These are phyloP conservation scores for Polychytrium aggregatum DNA, from an alignment of 192 early-diverging fungal species.

Conservation along the genomic window DNA sequence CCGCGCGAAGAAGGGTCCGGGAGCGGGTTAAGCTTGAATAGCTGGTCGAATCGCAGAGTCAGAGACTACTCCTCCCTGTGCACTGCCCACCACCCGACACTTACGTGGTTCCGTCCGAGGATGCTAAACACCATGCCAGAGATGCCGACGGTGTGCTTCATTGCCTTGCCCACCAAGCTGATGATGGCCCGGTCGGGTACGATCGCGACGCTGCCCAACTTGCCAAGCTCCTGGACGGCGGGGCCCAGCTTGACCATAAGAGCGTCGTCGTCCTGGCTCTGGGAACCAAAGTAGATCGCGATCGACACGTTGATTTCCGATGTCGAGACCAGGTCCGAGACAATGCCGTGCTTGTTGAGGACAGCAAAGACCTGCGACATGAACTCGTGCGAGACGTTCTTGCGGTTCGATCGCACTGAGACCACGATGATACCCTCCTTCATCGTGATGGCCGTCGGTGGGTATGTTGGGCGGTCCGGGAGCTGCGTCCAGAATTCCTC, in stretches of 20 bases:
- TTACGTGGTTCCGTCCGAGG: constrained; percentile 68
- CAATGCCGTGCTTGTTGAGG: constrained; percentile 77
- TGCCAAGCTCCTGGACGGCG: constrained; percentile 67
- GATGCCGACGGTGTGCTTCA: constrained; percentile 96
- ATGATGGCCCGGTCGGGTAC: constrained; percentile 87
- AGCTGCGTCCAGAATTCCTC: too few relatives aligned
- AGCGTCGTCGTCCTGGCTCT: too few relatives aligned
- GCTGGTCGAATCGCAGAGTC: too few relatives aligned
- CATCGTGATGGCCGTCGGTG: constrained; percentile 95
- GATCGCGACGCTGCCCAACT: constrained; percentile 73
- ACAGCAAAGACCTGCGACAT: constrained; percentile 90
- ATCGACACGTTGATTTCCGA: constrained; percentile 80
- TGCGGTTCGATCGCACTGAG: constrained; percentile 95
- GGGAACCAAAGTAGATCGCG: constrained; percentile 39
- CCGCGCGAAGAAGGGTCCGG: too few relatives aligned
- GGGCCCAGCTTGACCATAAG: constrained; percentile 51
- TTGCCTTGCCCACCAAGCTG: constrained; percentile 88
- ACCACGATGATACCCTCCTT: constrained; percentile 95
- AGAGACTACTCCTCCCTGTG: too few relatives aligned
- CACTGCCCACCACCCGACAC: too few relatives aligned
- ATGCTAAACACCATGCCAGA: constrained; percentile 88
- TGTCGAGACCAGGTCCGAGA: constrained; percentile 87
- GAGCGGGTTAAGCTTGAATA: too few relatives aligned
- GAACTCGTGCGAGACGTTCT: constrained; percentile 91
- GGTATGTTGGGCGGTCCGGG: constrained; percentile 23